Evolutionary conservation across 2,329 filamentous ascomycete species (phyloP).

Genomic region (Phialophora tarda): DNA sequence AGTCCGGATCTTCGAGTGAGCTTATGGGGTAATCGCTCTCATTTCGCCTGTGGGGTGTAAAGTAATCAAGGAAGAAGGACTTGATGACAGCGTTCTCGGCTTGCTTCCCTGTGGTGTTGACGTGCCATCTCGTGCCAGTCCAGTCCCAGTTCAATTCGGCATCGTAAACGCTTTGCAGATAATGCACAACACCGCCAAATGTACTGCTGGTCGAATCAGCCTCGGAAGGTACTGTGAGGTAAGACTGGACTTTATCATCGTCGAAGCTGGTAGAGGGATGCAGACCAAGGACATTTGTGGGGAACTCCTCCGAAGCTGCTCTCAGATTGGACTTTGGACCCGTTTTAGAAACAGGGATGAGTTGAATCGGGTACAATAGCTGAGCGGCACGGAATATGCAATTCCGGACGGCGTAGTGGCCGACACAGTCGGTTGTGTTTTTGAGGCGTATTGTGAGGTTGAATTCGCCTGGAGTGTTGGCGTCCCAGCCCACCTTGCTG

Average conservation of each 20-base stretch:
- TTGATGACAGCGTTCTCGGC: not conserved
- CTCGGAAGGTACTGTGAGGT: not conserved
- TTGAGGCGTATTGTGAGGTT: not conserved
- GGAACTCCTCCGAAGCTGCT: not conserved
- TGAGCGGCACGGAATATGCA: slow-evolving; percentile 1
- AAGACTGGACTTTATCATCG: not conserved
- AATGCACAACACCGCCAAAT: not conserved
- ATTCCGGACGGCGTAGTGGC: not conserved
- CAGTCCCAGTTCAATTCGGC: slow-evolving; percentile 1
- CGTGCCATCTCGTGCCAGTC: not conserved
- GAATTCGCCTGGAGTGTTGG: not conserved
- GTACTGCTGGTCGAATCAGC: not conserved
- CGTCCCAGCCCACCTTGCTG: not conserved
- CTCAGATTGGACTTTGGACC: not conserved
- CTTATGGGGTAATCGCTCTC: not conserved
- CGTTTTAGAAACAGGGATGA: not conserved
- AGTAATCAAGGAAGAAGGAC: not conserved
- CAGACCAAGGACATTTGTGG: not conserved
- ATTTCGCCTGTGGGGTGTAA: no score
- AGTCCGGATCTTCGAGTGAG: slow-evolving; percentile 2
- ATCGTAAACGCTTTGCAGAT: not conserved
- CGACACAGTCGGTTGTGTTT: not conserved
- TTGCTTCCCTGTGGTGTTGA: not conserved
- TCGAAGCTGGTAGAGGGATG: not conserved
- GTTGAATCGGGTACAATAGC: not conserved